A percentile compares a stretch with the other conserved stretches of the same genome.
phyloP scores from a whole-genome alignment of 768 basidiomycete genomes.

The Lactarius hatsudake region DNA sequence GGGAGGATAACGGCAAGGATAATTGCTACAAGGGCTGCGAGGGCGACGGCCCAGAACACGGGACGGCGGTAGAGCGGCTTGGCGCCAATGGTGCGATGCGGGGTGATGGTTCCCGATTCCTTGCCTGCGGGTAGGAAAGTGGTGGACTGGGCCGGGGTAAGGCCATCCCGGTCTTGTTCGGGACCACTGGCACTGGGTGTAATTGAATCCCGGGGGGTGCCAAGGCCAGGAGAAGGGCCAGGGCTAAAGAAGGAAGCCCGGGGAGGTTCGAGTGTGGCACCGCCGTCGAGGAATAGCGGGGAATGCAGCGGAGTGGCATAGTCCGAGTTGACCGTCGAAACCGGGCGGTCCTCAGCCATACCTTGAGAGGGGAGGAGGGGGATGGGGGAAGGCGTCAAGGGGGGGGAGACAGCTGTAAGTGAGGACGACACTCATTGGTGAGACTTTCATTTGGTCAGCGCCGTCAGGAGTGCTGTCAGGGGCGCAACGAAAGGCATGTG shows the following conservation, averaged over 20 bases:
- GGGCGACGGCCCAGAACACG: slow-evolving; percentile 1
- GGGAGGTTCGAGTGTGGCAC: slow-evolving; percentile 9
- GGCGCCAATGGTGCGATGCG: not conserved
- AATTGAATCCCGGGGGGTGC: slow-evolving; percentile 10
- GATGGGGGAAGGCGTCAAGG: not conserved
- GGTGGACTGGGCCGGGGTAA: slow-evolving; percentile 8
- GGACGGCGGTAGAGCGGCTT: slow-evolving; percentile 11
- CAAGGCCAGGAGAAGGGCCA: not conserved
- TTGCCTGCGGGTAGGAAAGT: not conserved
- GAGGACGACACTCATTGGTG: not conserved
- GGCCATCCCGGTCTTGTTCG: slow-evolving; percentile 5
- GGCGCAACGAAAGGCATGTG: not conserved
- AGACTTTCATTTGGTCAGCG: not conserved
- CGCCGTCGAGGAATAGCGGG: slow-evolving; percentile 5
- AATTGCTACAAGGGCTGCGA: slow-evolving; percentile 13
- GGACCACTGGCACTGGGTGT: not conserved
- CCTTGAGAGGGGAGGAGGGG: not conserved
- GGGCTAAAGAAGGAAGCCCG: slow-evolving; percentile 1
- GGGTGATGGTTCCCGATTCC: not conserved
- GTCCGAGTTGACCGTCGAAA: slow-evolving; percentile 14
- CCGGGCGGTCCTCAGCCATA: slow-evolving; percentile 24
- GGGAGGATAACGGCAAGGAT: slow-evolving; percentile 15
- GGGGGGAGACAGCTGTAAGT: not conserved
- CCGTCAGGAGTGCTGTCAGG: not conserved
- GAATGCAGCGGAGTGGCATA: slow-evolving; percentile 18